These are phyloP conservation scores for Cutaneotrichosporon sp. DNA, from an alignment of 1,284 basidiomycete genomes.

Conservation along the genomic window DNA sequence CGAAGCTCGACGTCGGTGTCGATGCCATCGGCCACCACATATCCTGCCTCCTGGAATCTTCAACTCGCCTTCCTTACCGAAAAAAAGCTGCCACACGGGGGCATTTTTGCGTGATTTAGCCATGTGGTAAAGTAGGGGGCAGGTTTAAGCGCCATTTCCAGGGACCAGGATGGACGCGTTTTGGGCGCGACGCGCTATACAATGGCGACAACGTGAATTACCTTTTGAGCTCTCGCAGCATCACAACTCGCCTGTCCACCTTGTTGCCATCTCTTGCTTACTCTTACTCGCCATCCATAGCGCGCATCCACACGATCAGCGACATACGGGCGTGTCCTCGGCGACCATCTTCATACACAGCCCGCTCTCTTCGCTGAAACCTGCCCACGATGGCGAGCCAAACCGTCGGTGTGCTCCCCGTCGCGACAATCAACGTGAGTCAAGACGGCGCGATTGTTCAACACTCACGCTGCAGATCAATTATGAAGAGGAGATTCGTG, in stretches of 20 bases:
- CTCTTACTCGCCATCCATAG: not conserved
- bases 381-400: not conserved
- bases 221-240: no score
- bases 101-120: not conserved
- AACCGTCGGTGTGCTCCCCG: constrained; percentile 39
- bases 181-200: not conserved
- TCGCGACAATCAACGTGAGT: constrained; percentile 43
- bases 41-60: not conserved
- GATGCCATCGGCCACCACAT: not conserved
- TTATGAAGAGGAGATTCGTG: constrained; percentile 42
- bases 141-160: not conserved
- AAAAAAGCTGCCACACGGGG: not conserved
- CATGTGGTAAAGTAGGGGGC: constrained; percentile 1
- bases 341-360: not conserved
- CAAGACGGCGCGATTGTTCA: not conserved
- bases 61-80: not conserved
- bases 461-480: constrained; percentile 29
- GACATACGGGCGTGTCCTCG: not conserved
- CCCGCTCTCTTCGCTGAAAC: not conserved
- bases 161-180: constrained; percentile 1
- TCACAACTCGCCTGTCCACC: not conserved
- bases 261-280: not conserved
- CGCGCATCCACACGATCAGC: not conserved
- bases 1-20: no score
- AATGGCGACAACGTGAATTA: not conserved